Base-by-base conservation (phyloP, 139 green algal species). In the Micractinium sp. region DNA sequence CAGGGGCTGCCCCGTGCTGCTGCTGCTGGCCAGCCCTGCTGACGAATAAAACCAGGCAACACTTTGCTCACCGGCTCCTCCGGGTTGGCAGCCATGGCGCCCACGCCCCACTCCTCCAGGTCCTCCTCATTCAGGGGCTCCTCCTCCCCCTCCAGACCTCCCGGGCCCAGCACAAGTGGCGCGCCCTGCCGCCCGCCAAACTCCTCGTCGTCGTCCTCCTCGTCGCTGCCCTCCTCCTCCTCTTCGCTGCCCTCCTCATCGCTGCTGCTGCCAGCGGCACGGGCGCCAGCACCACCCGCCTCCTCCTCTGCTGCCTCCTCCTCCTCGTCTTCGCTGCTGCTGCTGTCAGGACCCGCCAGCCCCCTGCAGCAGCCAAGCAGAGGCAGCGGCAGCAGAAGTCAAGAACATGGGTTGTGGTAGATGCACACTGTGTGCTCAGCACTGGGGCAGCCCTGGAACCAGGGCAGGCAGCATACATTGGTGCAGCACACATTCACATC, bases 11-110 rank as follows among this genome's bases (percentile, higher is more conserved):
- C 47, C 7, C 47, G 47, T 16, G 47, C 5, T 56, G 47, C 47
- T 56, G 47, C 47, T 56, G 7, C 47, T 9, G 47, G 7, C 47
- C 47, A 16, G 47, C 47, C 47, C 47, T 56, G 47, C 47, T 56
- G 47, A 56, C 9, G 7, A 5, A 56, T 9, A 56, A 56, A 31
- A 41, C 33, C 35, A 81, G 29, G 35, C 20, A 16, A 16, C 47
- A 5, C 47, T 56, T 33, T 36, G 33, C 73, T n/a, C 77, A 86
- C 82, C 41, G 56, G 39, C 90, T 97, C 96, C 27, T 94, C 89
- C 0, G 95, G 95, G 89, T 97, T 97, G 82, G 93, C 93, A 7
- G 95, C 95, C 91, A 95, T 81, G 12, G 92, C 95, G 14, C 95
- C 95, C 20, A 96, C 93, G 14, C 96, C 96, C 94, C 94, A 98